Conservation (phyloP, 2,329 filamentous ascomycete genomes). For the Colletotrichum kahawae region DNA sequence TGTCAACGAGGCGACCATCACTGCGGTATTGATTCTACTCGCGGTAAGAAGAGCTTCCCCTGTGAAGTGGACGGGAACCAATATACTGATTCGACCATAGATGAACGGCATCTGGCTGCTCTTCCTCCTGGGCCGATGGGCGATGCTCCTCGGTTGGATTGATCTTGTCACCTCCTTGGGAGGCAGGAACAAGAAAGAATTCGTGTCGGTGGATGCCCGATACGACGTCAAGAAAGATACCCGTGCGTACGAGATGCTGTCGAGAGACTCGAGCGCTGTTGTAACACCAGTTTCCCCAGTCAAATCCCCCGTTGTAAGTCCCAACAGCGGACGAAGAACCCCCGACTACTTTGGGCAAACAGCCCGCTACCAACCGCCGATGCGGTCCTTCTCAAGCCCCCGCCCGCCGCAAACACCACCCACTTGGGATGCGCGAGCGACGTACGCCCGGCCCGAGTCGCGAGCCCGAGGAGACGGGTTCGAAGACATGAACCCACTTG, state of each 20-base stretch:
- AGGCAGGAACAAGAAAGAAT: conserved; percentile 71
- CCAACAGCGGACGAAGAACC: conserved; percentile 47
- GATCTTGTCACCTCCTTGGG: conserved; percentile 63
- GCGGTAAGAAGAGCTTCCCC: conserved; percentile 59
- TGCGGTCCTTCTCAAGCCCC: conserved; percentile 61
- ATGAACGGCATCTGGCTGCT: conserved; percentile 86
- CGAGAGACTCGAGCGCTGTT: conserved; percentile 58
- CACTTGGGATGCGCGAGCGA: conserved; percentile 48
- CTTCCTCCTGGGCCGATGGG: conserved; percentile 78
- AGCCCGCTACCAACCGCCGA: conserved; percentile 59
- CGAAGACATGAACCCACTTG: conserved; percentile 57
- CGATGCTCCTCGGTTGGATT: conserved; percentile 86
- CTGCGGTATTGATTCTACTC: conserved; percentile 82
- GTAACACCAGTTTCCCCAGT: conserved; percentile 55
- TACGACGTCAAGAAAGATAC: conserved; percentile 64
- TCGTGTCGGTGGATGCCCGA: conserved; percentile 87
- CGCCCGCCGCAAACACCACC: conserved; percentile 47
- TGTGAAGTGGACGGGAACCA: neutral
- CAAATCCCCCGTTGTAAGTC: conserved; percentile 33
- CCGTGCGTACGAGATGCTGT: conserved; percentile 83
- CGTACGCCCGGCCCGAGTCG: conserved; percentile 36
- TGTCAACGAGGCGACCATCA: conserved; percentile 76
- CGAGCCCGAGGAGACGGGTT: conserved; percentile 29
- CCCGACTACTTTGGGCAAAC: conserved; percentile 62
- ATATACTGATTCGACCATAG: conserved; percentile 41